Percentiles rank a stretch among this genome's conserved stretches.
phyloP scores from a whole-genome alignment of 345 rosid species.

The Hirschfeldia incana region DNA sequence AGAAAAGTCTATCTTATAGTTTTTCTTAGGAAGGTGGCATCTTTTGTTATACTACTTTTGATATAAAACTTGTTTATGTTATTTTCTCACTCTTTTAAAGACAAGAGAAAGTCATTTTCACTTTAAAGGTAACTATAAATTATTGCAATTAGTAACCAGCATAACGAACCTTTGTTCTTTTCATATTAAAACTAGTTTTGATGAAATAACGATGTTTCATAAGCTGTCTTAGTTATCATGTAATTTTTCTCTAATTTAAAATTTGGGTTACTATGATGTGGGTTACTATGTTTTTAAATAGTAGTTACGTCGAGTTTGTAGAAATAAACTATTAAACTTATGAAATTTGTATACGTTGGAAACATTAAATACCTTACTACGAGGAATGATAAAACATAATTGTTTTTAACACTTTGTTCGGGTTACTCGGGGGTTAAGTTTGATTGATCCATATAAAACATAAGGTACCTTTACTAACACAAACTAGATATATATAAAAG shows the following conservation, averaged over 20 bases:
- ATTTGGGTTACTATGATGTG: background rate
- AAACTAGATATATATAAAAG: too few species aligned
- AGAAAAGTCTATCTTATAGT: background rate
- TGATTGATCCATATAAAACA: background rate
- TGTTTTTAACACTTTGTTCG: background rate
- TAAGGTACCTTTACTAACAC: background rate
- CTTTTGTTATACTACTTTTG: conserved; percentile 20
- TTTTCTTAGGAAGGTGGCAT: conserved; percentile 18
- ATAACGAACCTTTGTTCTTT: background rate
- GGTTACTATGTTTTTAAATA: background rate
- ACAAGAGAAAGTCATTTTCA: conserved; percentile 24
- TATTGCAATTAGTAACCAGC: conserved; percentile 1
- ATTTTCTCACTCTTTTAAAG: background rate
- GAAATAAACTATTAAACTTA: background rate
- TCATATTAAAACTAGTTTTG: background rate
- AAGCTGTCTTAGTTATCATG: background rate
- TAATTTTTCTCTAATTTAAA: background rate
- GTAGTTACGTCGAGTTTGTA: background rate
- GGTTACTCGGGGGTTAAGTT: background rate
- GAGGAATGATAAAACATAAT: background rate
- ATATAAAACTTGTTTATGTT: conserved; percentile 2
- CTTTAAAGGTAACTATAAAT: conserved; percentile 1
- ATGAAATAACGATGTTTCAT: background rate
- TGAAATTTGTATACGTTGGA: background rate
- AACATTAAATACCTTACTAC: background rate